These are phyloP conservation scores for Sisymbrium irio DNA, from an alignment of 345 rosid species.

Conservation along the genomic window DNA sequence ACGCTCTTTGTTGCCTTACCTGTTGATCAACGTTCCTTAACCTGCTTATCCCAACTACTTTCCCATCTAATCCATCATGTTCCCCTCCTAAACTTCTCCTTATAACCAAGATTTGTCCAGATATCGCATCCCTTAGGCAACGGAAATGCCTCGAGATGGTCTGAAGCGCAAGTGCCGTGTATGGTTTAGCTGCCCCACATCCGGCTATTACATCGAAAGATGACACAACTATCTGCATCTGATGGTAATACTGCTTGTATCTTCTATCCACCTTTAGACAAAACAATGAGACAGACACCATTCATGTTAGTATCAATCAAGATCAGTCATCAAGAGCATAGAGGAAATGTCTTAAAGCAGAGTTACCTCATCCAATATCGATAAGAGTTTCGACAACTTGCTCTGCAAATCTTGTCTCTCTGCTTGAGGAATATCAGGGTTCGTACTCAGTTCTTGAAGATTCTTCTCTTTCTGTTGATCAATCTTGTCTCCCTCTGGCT, in stretches of 20 bases:
- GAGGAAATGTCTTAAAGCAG: background rate
- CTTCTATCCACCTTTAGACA: slow-evolving; percentile 72
- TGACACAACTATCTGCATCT: slow-evolving; percentile 94
- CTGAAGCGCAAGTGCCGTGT: slow-evolving; percentile 85
- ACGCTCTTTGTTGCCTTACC: slow-evolving; percentile 86
- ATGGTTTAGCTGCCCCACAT: slow-evolving; percentile 84
- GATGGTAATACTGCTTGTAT: slow-evolving; percentile 92
- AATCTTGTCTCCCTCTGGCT: slow-evolving; percentile 56
- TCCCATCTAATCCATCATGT: slow-evolving; percentile 63
- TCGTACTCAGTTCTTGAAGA: slow-evolving; percentile 36
- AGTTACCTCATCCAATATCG: slow-evolving; percentile 88
- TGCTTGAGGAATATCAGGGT: slow-evolving; percentile 64
- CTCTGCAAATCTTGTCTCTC: slow-evolving; percentile 84
- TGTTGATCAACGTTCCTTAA: slow-evolving; percentile 91
- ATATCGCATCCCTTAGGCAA: slow-evolving; percentile 81
- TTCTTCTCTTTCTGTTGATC: slow-evolving; percentile 52
- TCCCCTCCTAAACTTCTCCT: slow-evolving; percentile 75
- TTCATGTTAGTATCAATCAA: background rate
- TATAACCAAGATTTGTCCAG: slow-evolving; percentile 61
- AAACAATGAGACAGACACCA: background rate
- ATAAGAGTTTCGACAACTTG: slow-evolving; percentile 82
- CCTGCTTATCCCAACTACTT: slow-evolving; percentile 74
- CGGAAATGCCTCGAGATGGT: slow-evolving; percentile 95
- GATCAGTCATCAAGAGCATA: background rate
- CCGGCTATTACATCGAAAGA: slow-evolving; percentile 91